These are phyloP conservation scores for Juglanconis sp. DNA, from an alignment of 2,329 filamentous ascomycete species.

Conservation along the genomic window DNA sequence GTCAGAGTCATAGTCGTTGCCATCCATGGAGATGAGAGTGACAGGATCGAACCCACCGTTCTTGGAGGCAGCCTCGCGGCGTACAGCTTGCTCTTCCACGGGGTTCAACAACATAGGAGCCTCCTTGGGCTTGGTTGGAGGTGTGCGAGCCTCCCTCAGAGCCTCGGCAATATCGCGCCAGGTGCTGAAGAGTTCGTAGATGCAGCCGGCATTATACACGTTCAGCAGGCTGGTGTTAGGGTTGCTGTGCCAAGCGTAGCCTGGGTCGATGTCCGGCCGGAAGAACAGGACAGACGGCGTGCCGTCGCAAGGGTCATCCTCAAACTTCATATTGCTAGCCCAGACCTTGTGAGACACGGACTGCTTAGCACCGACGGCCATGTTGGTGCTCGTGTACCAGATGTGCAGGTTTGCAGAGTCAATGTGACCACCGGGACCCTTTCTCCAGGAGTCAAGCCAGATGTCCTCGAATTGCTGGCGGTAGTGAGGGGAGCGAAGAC, in stretches of 20 bases:
- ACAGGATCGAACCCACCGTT: neutral
- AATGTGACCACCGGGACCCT: neutral
- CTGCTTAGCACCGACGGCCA: neutral
- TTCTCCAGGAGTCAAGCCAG: constrained; percentile 1
- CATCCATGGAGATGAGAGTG: neutral
- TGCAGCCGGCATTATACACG: neutral
- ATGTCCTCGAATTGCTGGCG: constrained; percentile 8
- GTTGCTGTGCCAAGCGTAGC: neutral
- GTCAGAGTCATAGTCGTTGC: neutral
- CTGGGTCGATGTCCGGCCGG: neutral
- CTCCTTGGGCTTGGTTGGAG: neutral
- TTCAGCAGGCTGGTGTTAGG: neutral
- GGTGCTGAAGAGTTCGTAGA: neutral
- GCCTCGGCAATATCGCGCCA: neutral
- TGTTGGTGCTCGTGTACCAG: constrained; percentile 5
- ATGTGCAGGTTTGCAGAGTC: neutral
- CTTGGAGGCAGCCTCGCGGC: neutral
- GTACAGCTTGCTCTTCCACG: neutral
- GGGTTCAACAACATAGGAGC: neutral
- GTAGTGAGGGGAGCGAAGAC: neutral
- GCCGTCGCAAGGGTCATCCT: constrained; percentile 9
- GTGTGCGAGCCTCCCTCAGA: neutral
- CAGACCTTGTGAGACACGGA: neutral
- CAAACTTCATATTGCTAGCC: neutral
- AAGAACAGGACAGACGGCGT: neutral